A percentile compares a stretch with the other conserved stretches of the same genome.
phyloP scores from a whole-genome alignment of 768 basidiomycete species.

The Boletus tomentosulus region DNA sequence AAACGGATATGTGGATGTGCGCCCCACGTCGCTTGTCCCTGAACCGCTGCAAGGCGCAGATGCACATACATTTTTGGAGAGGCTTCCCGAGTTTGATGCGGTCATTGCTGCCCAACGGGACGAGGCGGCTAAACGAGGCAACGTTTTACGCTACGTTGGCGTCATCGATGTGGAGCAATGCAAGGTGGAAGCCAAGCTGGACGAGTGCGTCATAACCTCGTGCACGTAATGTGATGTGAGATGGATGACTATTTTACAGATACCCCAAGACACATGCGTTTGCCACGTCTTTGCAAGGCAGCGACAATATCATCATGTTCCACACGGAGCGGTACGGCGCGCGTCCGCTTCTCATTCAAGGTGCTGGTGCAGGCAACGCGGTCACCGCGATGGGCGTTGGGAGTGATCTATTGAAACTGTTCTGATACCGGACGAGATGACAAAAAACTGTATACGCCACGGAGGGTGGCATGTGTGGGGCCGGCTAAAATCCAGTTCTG shows the following conservation, averaged over 20 bases:
- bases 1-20: constrained; percentile 76
- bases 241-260: constrained; percentile 38
- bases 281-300: constrained; percentile 91
- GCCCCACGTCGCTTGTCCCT: constrained; percentile 85
- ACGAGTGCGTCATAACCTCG: constrained; percentile 54
- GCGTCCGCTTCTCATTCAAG: constrained; percentile 89
- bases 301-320: constrained; percentile 98
- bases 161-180: constrained; percentile 74
- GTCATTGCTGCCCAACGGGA: constrained; percentile 74
- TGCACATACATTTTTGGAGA: constrained; percentile 79
- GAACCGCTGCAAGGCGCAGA: constrained; percentile 61
- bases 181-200: constrained; percentile 80
- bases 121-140: constrained; percentile 73
- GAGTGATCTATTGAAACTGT: constrained; percentile 70
- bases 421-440: constrained; percentile 13
- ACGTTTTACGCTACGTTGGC: constrained; percentile 90
- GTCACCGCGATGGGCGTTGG: constrained; percentile 99
- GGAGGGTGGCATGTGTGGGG: neutral
- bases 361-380: constrained; percentile 95
- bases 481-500: neutral
- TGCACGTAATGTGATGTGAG: neutral
- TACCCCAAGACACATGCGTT: constrained; percentile 90
- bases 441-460: neutral
- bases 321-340: constrained; percentile 88
- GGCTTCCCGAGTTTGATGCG: constrained; percentile 78